These are phyloP conservation scores for Wickerhamiella musiphila DNA, from an alignment of 805 yeast species.

Conservation along the genomic window DNA sequence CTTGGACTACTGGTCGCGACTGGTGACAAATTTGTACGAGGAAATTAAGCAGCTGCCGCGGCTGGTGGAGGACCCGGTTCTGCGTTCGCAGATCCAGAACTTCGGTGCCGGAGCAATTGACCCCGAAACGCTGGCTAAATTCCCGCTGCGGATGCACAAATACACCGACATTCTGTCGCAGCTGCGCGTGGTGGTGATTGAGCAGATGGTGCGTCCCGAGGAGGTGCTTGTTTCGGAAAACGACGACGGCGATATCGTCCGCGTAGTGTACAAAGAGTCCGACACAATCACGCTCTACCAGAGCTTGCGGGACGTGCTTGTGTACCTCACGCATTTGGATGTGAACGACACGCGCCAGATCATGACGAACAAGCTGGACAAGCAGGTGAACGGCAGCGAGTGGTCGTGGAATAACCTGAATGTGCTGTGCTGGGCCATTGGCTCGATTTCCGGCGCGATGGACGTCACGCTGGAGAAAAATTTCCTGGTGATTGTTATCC, in stretches of 20 bases:
- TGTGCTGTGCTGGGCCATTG: constrained; percentile 98
- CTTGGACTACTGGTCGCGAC: constrained; percentile 81
- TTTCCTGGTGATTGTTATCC: constrained; percentile 82
- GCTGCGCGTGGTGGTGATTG: constrained; percentile 83
- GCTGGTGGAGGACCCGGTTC: constrained; percentile 53
- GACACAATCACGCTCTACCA: constrained; percentile 93
- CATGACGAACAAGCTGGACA: constrained; percentile 79
- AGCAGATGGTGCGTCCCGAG: constrained; percentile 96
- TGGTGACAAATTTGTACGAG: constrained; percentile 65
- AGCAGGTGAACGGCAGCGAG: constrained; percentile 88
- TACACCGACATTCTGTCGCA: constrained; percentile 66
- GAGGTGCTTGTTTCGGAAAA: constrained; percentile 93
- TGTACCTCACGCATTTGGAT: constrained; percentile 86
- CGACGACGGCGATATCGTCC: constrained; percentile 97
- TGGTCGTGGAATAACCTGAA: constrained; percentile 99
- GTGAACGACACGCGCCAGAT: constrained; percentile 86
- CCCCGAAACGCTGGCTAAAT: constrained; percentile 58
- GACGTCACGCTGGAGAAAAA: constrained; percentile 93
- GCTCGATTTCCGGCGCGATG: constrained; percentile 97
- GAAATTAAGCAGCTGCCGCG: constrained; percentile 74
- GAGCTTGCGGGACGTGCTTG: constrained; percentile 88
- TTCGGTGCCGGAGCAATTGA: constrained; percentile 61
- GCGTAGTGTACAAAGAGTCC: constrained; percentile 91
- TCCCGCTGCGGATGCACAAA: constrained; percentile 71
- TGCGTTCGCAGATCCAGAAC: constrained; percentile 37